Evolutionary conservation across 2,329 filamentous ascomycete species (phyloP).

Genomic region (Drechslera avenae): DNA sequence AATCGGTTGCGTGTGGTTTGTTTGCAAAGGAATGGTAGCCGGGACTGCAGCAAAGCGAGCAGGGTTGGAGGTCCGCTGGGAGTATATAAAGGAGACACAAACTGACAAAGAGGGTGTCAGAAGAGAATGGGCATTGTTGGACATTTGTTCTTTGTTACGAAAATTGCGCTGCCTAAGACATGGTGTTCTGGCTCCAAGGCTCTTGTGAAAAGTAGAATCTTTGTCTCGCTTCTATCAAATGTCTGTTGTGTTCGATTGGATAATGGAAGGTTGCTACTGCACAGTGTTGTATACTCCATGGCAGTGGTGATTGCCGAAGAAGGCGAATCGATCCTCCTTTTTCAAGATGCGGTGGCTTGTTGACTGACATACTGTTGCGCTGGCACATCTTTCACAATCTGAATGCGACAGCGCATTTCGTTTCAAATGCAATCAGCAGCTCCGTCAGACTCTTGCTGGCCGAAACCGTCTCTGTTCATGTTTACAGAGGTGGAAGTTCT

Average conservation of each 20-base stretch:
- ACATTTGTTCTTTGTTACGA: slow-evolving; percentile 37
- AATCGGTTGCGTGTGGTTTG: background rate
- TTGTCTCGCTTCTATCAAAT: slow-evolving; percentile 29
- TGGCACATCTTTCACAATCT: slow-evolving; percentile 16
- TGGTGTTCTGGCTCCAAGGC: slow-evolving; percentile 12
- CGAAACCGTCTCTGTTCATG: background rate
- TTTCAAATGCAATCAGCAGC: slow-evolving; percentile 4
- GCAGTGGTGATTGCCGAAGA: background rate
- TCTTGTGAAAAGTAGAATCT: slow-evolving; percentile 25
- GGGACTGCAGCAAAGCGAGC: slow-evolving; percentile 14
- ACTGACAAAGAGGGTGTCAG: slow-evolving; percentile 29
- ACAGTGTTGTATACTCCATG: slow-evolving; percentile 20
- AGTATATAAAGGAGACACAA: slow-evolving; percentile 37
- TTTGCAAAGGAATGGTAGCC: slow-evolving; percentile 1
- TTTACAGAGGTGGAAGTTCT: background rate
- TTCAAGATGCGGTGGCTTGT: slow-evolving; percentile 6
- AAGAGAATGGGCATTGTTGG: slow-evolving; percentile 30
- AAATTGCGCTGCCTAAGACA: slow-evolving; percentile 18
- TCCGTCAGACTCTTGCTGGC: background rate
- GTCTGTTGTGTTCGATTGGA: slow-evolving; percentile 22
- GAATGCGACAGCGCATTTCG: slow-evolving; percentile 5
- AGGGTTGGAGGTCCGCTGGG: slow-evolving; percentile 15
- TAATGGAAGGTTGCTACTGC: slow-evolving; percentile 7
- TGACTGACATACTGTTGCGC: slow-evolving; percentile 15
- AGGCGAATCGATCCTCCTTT: background rate